Evolutionary conservation across 805 yeast species (phyloP), one percentile per base, ranked within the genome.

Genomic region (Pichia heedii): DNA sequence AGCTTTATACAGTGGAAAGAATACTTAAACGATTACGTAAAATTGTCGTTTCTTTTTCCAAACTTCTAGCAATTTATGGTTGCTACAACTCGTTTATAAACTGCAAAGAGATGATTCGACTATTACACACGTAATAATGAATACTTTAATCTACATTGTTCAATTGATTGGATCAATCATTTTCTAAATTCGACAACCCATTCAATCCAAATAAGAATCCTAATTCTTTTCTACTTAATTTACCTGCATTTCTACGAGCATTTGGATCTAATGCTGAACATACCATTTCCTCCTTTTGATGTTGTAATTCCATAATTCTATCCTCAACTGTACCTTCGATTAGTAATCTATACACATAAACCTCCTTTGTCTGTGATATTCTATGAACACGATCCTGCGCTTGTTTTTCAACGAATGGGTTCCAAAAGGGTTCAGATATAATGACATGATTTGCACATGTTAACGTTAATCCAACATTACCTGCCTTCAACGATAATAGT

Each of bases 331-430:
- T 83, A 26, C 74, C 72, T 37, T 68, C 63, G 36, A 83, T 73
- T 50, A 86, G 69, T 20, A 93, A 61, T 49, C 88, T 70, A 63
- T 90, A 82, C 18, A 93, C 83, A 48, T 63, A 68, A 12, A 93
- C 98, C 33, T 81, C 81, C 44, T 77, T 70, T 24, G 76, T 71
- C 65, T 93, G 98, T 6, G 97, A 96, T 48, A 93, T 87, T 61
- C 98, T 75, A 64, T 93, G 90, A 9, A 94, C 95, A 51, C 98
- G 76, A 58, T 88, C 98, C 74, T 85, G 86, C 0, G 98, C 98
- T 65, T 93, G 98, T 39, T 86, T 95, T 63, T 93, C 97, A 9
- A 90, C 96, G 60, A 74, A 93, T 2, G 97, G 97, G 57, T 93
- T 93, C 98, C 98, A 93, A 61, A 88, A 93, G 16, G 97, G 97